Percentiles rank a stretch among this genome's conserved stretches.
Evolutionary conservation across 768 basidiomycete genomes (phyloP).

Genomic region (Strobilomyces dryophilus): DNA sequence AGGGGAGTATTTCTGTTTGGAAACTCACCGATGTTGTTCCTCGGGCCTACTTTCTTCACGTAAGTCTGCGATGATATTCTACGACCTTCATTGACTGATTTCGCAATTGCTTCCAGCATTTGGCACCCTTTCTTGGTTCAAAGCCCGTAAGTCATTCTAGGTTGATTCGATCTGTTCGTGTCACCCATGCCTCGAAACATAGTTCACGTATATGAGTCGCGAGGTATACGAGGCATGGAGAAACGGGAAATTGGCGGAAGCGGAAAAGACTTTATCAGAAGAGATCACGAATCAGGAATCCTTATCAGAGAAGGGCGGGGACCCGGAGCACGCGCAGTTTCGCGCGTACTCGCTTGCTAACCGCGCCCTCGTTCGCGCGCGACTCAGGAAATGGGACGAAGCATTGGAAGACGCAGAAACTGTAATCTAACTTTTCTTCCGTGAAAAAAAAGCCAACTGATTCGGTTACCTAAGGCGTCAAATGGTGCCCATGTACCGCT

Average conservation of each 20-base stretch:
- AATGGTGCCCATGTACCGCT: neutral
- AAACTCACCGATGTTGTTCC: neutral
- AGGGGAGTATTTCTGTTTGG: neutral
- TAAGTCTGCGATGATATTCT: neutral
- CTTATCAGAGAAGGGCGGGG: slow-evolving; percentile 1
- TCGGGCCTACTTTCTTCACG: neutral
- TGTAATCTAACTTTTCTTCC: neutral
- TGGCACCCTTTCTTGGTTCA: neutral
- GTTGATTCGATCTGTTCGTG: neutral
- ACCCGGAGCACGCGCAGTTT: neutral
- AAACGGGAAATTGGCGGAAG: neutral
- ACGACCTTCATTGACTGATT: neutral
- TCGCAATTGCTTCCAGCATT: neutral
- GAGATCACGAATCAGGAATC: neutral
- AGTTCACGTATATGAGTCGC: slow-evolving; percentile 6
- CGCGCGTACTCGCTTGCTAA: neutral
- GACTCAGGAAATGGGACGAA: neutral
- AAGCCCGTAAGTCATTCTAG: neutral
- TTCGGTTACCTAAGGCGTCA: neutral
- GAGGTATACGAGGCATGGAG: slow-evolving; percentile 2
- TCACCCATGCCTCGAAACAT: neutral
- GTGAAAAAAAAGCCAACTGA: neutral
- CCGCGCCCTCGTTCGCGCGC: slow-evolving; percentile 6
- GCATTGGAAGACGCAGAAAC: neutral
- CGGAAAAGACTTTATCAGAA: slow-evolving; percentile 1